phyloP scores from a whole-genome alignment of 2,329 filamentous ascomycete species.

The Neopestalotiopsis sp. region DNA sequence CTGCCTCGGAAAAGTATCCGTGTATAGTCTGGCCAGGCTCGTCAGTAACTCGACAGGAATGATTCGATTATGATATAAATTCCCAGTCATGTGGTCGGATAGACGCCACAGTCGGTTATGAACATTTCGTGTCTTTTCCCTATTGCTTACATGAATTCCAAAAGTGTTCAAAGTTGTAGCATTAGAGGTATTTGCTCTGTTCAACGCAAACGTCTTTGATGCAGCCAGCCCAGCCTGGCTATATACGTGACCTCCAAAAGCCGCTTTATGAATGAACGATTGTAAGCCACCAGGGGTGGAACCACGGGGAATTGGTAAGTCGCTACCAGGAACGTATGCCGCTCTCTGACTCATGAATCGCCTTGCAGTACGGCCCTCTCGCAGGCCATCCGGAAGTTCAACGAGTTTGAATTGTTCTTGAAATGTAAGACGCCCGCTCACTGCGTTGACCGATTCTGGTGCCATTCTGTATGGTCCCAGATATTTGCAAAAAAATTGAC shows the following conservation, averaged over 20 bases:
- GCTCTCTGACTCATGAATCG: constrained; percentile 41
- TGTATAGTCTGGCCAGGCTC: constrained; percentile 52
- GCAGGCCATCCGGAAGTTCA: constrained; percentile 30
- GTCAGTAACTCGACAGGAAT: constrained; percentile 11
- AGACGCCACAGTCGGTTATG: constrained; percentile 6
- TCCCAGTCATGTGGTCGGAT: constrained; percentile 7
- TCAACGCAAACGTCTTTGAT: constrained; percentile 37
- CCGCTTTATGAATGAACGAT: constrained; percentile 24
- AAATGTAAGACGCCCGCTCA: constrained; percentile 33
- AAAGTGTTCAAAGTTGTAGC: constrained; percentile 26
- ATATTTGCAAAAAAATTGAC: no score
- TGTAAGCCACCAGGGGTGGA: constrained; percentile 18
- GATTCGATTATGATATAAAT: neutral
- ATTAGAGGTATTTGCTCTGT: constrained; percentile 24
- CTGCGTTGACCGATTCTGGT: neutral
- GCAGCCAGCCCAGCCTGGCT: constrained; percentile 46
- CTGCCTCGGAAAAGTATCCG: constrained; percentile 58
- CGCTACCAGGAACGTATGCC: constrained; percentile 38
- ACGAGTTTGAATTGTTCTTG: constrained; percentile 42
- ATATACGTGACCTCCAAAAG: constrained; percentile 52
- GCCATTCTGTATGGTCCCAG: neutral
- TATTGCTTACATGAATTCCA: constrained; percentile 45
- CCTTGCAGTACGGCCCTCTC: constrained; percentile 25
- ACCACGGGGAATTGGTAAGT: constrained; percentile 27
- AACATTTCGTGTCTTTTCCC: neutral